Base-by-base conservation (phyloP, 2,329 filamentous ascomycete species). In the Phaeosphaeriaceae sp. region DNA sequence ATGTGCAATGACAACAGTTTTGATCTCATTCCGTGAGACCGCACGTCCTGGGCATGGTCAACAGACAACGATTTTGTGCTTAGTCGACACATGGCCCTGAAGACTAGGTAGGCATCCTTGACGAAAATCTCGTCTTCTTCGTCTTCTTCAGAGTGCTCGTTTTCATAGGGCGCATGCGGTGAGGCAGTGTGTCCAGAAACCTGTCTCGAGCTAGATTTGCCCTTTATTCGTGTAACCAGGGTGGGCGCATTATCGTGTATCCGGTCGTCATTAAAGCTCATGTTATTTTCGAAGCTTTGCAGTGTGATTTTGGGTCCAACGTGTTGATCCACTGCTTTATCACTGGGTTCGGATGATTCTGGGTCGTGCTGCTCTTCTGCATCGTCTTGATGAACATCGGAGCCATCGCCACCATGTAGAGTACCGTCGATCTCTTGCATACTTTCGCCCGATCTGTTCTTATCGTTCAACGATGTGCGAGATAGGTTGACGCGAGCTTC, bases 61-160 rank as follows among this genome's bases (percentile, higher is more conserved):
- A 92, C 86, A 7, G 90, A 86, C 20, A 99, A 80, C 33, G 92
- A 79, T 72, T 99, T 99, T 55, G 93, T 97, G 50, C 93, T 97
- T 37, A 99, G 80, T 74, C 97, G 96, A 81, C 95, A 99, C 77
- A 99, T 94, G 3, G 94, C 96, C 26, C 94, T 85, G 77, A 99
- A 97, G 37, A 99, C 92, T 17, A 99, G 83, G 73, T 97, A 99
- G 8, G 94, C 92, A 76, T 99, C 94, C 62, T 94, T 90, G 63
- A 97, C 92, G 70, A 96, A 97, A 16, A 97, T 90, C 70, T 99
- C 94, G 67, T 99, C 94, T 69, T 96, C 92, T 50, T 87, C 84
- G 44, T 85, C 83, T 50, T 86, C 83, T 4, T 90, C 86, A 18
- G 82, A 69, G 17, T 80, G 76, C 46, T 88, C 85, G 26, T 54